Conservation (phyloP, 2,329 filamentous ascomycete species). For the Fusarium phyllophilum region DNA sequence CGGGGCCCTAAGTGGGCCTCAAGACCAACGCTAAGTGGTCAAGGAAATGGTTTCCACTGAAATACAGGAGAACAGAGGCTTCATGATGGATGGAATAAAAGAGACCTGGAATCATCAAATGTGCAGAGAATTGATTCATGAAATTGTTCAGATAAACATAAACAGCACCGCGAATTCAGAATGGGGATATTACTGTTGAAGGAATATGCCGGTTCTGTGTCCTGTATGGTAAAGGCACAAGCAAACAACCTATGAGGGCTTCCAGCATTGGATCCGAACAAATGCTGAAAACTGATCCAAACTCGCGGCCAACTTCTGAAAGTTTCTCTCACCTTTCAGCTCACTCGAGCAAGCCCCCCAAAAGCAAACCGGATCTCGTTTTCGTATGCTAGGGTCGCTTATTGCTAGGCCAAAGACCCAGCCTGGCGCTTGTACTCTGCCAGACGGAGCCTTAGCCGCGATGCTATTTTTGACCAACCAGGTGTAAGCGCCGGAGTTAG, state of each 20-base stretch:
- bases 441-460: slow-evolving; percentile 26
- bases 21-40: slow-evolving; percentile 8
- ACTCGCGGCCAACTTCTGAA: not conserved
- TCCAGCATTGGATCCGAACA: not conserved
- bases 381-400: slow-evolving; percentile 18
- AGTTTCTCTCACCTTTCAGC: not conserved
- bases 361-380: not conserved
- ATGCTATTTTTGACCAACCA: slow-evolving; percentile 36
- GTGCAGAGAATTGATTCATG: not conserved
- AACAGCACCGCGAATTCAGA: fast-evolving
- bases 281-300: not conserved
- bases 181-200: not conserved
- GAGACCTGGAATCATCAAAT: not conserved
- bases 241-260: not conserved
- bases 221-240: not conserved
- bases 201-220: too few species aligned
- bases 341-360: not conserved
- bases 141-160: not conserved
- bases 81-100: not conserved
- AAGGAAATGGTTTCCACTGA: not conserved
- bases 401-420: not conserved
- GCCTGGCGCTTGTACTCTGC: not conserved
- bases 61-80: not conserved
- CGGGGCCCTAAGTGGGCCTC: not conserved
- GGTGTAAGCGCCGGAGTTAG: not conserved